Evolutionary conservation across 2,329 filamentous ascomycete species (phyloP), one percentile per base, ranked within the genome.

Genomic region (Alternaria solani): DNA sequence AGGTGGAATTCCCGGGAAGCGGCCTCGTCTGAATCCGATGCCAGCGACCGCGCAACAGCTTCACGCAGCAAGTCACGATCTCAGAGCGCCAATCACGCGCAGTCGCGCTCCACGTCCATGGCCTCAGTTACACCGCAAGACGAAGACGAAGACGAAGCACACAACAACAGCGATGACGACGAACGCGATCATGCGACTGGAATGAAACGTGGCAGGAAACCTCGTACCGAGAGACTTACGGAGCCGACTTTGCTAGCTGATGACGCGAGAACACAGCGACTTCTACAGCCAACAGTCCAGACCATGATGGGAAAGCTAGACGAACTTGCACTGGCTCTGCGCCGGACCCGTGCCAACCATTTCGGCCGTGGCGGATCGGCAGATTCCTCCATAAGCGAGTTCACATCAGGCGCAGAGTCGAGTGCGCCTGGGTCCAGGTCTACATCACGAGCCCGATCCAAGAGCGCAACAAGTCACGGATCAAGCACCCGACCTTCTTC

Each of bases 291-390:
- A 0, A 84, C 87, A 0, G 84, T 91, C 11, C 84, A 89, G n/a
- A 89, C 92, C 65, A 85, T 94, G 16, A 82, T 97, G 8, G 79
- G 83, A 1, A 86, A 88, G 36, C 74, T 97, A 1, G 92, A 97
- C 68, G 77, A 82, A 5, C 83, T 94, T 0, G 84, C 97, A 6
- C 81, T 84, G 30, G 86, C 89, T 4, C 82, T 98, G 14, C 92
- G 94, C 72, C 87, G 89, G 59, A 84, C 87, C 1, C 86, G 89
- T 38, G 80, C 86, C 43, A 84, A 87, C 3, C 86, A 85, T 52
- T 66, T 69, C 43, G 68, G 67, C 2, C 61, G 58, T 36, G 61
- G 63, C 25, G 55, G 47, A 0, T 55, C 62, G 42, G 72, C 75
- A 14, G 75, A 78, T 20, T 77, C 67, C 4, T 69, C 73, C 9